Evolutionary conservation across 208 protist species (phyloP).

Genomic region (Phytomonas sp.): DNA sequence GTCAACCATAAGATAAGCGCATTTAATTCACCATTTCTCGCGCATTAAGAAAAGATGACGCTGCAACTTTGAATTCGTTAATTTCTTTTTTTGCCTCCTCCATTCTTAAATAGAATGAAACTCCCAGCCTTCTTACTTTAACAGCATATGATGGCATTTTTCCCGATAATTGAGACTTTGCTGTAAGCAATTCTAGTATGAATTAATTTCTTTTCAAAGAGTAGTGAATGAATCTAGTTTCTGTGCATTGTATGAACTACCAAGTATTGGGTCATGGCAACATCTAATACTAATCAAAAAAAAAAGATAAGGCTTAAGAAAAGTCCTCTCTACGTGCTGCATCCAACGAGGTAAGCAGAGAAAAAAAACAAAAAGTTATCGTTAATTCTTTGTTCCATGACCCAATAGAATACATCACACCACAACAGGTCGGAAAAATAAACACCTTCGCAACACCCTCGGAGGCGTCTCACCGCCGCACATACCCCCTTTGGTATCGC

Average conservation of each 20-base stretch:
- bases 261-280: background rate
- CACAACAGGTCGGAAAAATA: background rate
- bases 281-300: background rate
- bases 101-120: background rate
- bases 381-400: background rate
- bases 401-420: background rate
- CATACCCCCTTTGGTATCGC: background rate
- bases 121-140: background rate
- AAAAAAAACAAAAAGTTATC: background rate
- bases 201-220: background rate
- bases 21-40: too few species aligned
- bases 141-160: background rate
- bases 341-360: background rate
- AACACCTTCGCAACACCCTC: background rate
- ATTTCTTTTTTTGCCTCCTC: slow-evolving; percentile 4
- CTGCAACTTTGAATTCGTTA: background rate
- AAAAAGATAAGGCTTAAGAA: background rate
- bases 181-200: background rate
- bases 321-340: background rate
- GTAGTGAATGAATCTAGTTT: background rate
- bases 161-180: background rate
- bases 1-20: background rate
- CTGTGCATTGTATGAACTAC: background rate
- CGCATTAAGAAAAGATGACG: background rate
- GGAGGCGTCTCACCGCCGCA: background rate